Percentiles rank a stretch among this genome's conserved stretches.
Evolutionary conservation across 768 basidiomycete genomes (phyloP).

Genomic region (Gloeophyllum trabeum): DNA sequence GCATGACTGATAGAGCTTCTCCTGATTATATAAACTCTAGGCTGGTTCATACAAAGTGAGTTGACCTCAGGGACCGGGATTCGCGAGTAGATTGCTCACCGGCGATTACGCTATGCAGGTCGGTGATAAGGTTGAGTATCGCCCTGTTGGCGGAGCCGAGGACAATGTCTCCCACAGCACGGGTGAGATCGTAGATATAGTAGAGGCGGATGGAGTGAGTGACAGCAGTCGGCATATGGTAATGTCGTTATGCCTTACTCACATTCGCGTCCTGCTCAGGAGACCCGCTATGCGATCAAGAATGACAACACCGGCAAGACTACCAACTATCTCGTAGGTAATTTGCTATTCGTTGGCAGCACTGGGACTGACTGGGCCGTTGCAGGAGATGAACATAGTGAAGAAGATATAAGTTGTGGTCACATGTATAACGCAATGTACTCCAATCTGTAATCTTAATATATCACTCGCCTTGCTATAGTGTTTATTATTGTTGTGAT

Average conservation of each 20-base stretch:
- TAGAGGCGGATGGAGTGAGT: conserved; percentile 22
- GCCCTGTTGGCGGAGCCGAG: conserved; percentile 25
- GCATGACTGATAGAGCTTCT: too few species aligned
- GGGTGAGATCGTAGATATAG: conserved; percentile 22
- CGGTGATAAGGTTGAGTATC: conserved; percentile 33
- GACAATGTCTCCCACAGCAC: conserved; percentile 28
- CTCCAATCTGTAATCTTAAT: too few species aligned
- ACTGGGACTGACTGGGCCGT: background rate
- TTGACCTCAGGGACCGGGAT: too few species aligned
- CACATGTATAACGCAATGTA: too few species aligned
- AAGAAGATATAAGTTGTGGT: conserved; percentile 10
- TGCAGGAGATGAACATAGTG: conserved; percentile 27
- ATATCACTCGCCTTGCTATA: too few species aligned
- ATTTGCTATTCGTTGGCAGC: background rate
- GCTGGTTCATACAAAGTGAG: too few species aligned
- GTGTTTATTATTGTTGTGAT: too few species aligned
- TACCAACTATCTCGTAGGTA: conserved; percentile 25
- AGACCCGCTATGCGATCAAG: conserved; percentile 24
- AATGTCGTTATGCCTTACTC: background rate
- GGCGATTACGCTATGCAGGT: too few species aligned
- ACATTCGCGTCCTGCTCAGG: conserved; percentile 11
- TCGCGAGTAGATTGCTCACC: too few species aligned
- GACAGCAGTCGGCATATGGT: background rate
- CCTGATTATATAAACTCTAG: too few species aligned
- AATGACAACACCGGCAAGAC: conserved; percentile 31